Base-by-base conservation (phyloP, 768 basidiomycete species). In the Boletus speciosus region DNA sequence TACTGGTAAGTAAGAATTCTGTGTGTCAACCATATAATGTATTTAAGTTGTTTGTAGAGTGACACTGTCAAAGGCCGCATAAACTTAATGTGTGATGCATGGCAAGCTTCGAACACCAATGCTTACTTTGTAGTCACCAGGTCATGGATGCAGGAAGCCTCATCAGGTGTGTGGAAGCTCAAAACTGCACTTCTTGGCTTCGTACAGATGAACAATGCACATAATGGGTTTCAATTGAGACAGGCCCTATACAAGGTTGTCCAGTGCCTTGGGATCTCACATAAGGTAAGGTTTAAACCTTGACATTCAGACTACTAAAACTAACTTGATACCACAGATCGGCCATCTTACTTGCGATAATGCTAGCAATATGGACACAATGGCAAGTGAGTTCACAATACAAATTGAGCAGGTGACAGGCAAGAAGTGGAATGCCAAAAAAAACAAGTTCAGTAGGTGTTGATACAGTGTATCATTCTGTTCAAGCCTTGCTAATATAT, bases 181-280 rank as follows among this genome's bases (percentile, higher is more conserved):
- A 29, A 58, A 1, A 58, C 16, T 3, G 65, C 66, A 0, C 59
- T 79, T 0, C 43, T 77, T 5, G 72, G 72, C 0, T 79, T 78
- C 34, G 60, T 55, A 0, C 62, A 57, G 12, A 55, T 80, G 39
- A 78, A 79, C 52, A 68, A 58, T 10, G 58, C 71, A 0, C 76
- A 80, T 48, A 62, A 71, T 56, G 76, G 77, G 0, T 23, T 34
- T n/a, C 61, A 57, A 0, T 63, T 78, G 1, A 72, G 75, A 0
- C 71, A 72, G 31, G 75, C 71, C 1, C 58, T 79, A 0, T 78
- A 64, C 61, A 71, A 71, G 53, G 61, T 78, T 27, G 51, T 62
- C 1, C 10, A 58, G 2, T 60, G 62, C 1, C 37, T 73, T 2
- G 62, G 62, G 0, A 69, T 75, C 37, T 15, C 27, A 11, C 56